A percentile compares a stretch with the other conserved stretches of the same genome.
Evolutionary conservation across 352 stramenopile species (phyloP).

Genomic region (Pythium rhizo-oryzae): DNA sequence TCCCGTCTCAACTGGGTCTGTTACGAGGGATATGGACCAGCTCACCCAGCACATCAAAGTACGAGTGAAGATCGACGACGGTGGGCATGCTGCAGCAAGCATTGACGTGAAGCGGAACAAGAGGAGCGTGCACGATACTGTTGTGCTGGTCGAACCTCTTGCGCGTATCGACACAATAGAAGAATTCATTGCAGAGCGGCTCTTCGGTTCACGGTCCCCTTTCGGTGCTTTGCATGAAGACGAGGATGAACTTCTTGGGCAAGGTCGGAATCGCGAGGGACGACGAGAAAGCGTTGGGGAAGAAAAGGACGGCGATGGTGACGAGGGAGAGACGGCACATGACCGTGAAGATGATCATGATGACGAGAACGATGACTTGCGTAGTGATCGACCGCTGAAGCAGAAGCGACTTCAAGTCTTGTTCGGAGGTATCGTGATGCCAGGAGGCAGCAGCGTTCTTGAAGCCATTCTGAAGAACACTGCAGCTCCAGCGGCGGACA

Average conservation of each 20-base stretch:
- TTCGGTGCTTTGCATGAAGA: constrained; percentile 41
- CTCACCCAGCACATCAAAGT: constrained; percentile 79
- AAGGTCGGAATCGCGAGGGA: constrained; percentile 22
- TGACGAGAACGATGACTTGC: constrained; percentile 21
- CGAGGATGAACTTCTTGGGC: constrained; percentile 20
- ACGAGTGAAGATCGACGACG: constrained; percentile 60
- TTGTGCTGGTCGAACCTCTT: constrained; percentile 77
- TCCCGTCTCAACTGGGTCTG: constrained; percentile 18
- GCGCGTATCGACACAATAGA: constrained; percentile 80
- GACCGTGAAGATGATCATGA: constrained; percentile 7
- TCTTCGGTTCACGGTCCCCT: constrained; percentile 52
- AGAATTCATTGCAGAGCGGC: constrained; percentile 70
- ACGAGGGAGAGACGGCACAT: neutral
- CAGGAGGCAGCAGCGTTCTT: constrained; percentile 55
- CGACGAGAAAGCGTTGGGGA: constrained; percentile 19
- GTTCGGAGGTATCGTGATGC: constrained; percentile 40
- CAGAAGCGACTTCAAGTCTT: constrained; percentile 39
- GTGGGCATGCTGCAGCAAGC: constrained; percentile 10
- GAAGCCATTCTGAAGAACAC: constrained; percentile 62
- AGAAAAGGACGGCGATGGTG: constrained; percentile 15
- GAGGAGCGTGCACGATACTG: constrained; percentile 55
- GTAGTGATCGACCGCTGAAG: constrained; percentile 22
- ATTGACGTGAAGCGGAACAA: constrained; percentile 40
- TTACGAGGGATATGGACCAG: constrained; percentile 59
- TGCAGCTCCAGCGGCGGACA: neutral